Evolutionary conservation across 73 alveolate species (phyloP), one percentile per base, ranked within the genome.

Genomic region (Blepharisma japonicum): DNA sequence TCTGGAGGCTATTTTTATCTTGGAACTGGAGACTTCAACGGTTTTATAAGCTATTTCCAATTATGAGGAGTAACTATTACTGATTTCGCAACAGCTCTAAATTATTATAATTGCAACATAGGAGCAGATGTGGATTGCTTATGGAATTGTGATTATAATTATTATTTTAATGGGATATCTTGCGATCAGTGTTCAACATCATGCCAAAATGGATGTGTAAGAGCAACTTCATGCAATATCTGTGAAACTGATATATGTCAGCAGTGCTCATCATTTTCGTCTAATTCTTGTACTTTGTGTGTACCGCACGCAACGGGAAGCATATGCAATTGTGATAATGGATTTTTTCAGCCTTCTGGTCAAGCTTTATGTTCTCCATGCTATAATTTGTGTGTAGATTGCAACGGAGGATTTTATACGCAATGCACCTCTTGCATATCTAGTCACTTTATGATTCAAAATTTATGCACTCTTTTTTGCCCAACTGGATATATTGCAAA

Each of bases 371-470:
- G 74, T 5, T 9, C 14, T 2, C 18, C 0, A 2, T 61, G 74
- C 47, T n/a, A 61, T 25, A 9, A n/a, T 18, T 61, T 39, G 14
- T 61, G 74, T 5, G 74, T 11, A 20, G 46, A 61, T 20, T 61
- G 74, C 5, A 61, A 2, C 2, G 47, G 18, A 14, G 74, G 14
- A 20, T 20, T 20, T 14, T 14, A n/a, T 14, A 61, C 74, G 23
- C 11, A n/a, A 14, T 61, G 74, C 74, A 14, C 49, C 14, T 14
- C 47, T 25, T 61, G 74, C 47, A 61, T 8, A 14, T n/a, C 74
- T 14, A 4, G 46, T 3, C 5, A 61, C 23, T 61, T 14, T 61
- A 8, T 61, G 46, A 0, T 61, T n/a, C 39, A 25, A n/a, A 25
- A 14, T 9, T 2, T 39, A 14, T 61, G 74, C 46, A 1, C 11